A percentile compares a stretch with the other conserved stretches of the same genome.
phyloP scores from a whole-genome alignment of 192 early-diverging fungal genomes.

The Helicostylum pulchrum region DNA sequence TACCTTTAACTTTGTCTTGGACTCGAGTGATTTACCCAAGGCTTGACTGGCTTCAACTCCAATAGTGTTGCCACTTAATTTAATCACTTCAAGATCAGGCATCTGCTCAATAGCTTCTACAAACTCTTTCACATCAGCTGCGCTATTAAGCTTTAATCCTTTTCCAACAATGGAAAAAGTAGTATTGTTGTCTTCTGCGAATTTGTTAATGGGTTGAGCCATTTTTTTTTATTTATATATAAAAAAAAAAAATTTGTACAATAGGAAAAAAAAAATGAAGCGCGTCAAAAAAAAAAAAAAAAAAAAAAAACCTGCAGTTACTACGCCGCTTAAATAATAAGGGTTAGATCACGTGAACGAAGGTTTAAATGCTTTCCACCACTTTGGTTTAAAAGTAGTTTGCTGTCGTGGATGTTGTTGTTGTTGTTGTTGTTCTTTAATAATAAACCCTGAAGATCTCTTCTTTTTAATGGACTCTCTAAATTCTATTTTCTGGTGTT shows the following conservation, averaged over 20 bases:
- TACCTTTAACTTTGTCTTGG: conserved; percentile 73
- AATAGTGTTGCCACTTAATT: conserved; percentile 87
- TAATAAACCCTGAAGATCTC: no score
- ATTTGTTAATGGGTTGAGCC: conserved; percentile 35
- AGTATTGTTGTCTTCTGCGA: conserved; percentile 35
- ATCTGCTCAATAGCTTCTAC: conserved; percentile 65
- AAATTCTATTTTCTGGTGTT: no score
- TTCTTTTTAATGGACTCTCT: not conserved
- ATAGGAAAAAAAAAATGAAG: no score
- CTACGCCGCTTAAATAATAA: no score
- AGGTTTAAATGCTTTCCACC: no score
- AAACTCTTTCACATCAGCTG: conserved; percentile 74
- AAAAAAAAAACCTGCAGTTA: no score
- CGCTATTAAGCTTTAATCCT: conserved; percentile 84
- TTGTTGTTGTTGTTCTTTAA: no score
- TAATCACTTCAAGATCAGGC: conserved; percentile 64
- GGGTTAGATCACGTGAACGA: no score
- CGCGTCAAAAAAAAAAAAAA: no score
- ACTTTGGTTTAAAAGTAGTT: no score
- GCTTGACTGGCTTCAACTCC: conserved; percentile 86
- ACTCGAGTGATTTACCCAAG: conserved; percentile 67
- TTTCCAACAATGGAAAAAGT: conserved; percentile 86
- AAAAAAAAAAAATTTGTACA: not conserved
- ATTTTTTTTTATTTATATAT: conserved; percentile 10
- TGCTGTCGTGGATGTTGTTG: no score